These are phyloP conservation scores for Fusarium sp. DNA, from an alignment of 2,329 filamentous ascomycete genomes.

Conservation along the genomic window DNA sequence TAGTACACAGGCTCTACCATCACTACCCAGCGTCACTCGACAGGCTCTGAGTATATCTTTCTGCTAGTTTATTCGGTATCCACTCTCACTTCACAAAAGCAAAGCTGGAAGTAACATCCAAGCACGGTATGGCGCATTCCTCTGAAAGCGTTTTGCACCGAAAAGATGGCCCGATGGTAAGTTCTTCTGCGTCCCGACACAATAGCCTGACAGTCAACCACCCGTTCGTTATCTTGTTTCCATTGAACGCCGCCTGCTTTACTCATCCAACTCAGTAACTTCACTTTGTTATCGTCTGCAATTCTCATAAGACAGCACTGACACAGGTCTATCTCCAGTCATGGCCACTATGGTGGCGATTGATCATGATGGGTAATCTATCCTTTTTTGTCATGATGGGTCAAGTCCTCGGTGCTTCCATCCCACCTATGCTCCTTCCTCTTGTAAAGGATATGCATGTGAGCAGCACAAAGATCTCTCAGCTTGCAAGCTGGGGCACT, in stretches of 20 bases:
- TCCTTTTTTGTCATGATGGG: background rate
- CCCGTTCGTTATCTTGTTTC: too few species aligned
- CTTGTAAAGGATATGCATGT: background rate
- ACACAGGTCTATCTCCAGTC: background rate
- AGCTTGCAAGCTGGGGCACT: background rate
- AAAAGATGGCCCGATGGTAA: background rate
- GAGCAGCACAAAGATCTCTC: background rate
- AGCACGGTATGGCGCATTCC: background rate
- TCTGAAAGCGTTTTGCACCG: background rate
- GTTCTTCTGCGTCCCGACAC: background rate
- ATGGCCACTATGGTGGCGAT: background rate
- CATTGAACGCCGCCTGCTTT: too few species aligned
- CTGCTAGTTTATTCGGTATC: fast-evolving
- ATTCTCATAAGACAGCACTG: fast-evolving
- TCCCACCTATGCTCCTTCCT: background rate
- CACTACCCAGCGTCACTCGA: fast-evolving
- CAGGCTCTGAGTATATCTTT: fast-evolving
- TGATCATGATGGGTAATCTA: background rate
- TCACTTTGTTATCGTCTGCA: background rate
- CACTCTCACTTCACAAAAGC: fast-evolving
- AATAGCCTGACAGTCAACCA: background rate
- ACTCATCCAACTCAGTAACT: too few species aligned
- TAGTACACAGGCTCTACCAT: fast-evolving
- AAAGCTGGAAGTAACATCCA: fast-evolving
- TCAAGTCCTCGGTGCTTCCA: background rate